Conservation (phyloP, 192 early-diverging fungal genomes). For the Umbelopsis sp. region DNA sequence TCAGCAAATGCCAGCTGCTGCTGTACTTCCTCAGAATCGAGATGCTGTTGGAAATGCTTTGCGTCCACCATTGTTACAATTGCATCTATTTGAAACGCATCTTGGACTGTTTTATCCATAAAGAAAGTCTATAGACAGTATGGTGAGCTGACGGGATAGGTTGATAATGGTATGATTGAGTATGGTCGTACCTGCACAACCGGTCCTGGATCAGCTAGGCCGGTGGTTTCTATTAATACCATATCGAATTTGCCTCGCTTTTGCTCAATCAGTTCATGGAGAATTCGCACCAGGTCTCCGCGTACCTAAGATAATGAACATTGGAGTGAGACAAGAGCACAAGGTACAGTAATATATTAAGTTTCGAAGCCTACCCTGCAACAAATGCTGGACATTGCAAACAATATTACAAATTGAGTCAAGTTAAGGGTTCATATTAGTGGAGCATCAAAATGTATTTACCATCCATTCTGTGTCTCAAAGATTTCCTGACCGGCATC, state of each 20-base stretch:
- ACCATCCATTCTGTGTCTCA: constrained; percentile 41
- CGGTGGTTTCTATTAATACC: constrained; percentile 46
- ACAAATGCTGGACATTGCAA: constrained; percentile 3
- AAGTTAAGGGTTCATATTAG: no score
- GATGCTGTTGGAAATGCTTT: constrained; percentile 29
- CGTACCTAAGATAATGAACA: background rate
- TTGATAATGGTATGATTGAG: background rate
- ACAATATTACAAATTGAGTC: no score
- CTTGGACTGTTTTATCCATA: constrained; percentile 23
- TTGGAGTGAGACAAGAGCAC: background rate
- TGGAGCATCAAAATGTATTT: constrained; percentile 28
- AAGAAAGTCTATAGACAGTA: constrained; percentile 20
- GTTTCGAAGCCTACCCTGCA: constrained; percentile 5
- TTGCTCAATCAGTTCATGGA: constrained; percentile 22
- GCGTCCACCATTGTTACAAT: constrained; percentile 42
- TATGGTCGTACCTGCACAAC: constrained; percentile 28
- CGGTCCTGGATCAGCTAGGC: constrained; percentile 44
- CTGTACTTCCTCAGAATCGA: constrained; percentile 18
- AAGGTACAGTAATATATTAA: background rate
- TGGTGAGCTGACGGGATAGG: background rate
- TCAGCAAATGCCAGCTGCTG: constrained; percentile 44
- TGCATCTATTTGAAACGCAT: constrained; percentile 28
- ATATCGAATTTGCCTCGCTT: constrained; percentile 35
- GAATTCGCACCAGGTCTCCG: constrained; percentile 23
- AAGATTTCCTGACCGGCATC: constrained; percentile 37